Evolutionary conservation across 1,139 yeast genomes (phyloP).

Genomic region (Groenewaldozyma sp.): DNA sequence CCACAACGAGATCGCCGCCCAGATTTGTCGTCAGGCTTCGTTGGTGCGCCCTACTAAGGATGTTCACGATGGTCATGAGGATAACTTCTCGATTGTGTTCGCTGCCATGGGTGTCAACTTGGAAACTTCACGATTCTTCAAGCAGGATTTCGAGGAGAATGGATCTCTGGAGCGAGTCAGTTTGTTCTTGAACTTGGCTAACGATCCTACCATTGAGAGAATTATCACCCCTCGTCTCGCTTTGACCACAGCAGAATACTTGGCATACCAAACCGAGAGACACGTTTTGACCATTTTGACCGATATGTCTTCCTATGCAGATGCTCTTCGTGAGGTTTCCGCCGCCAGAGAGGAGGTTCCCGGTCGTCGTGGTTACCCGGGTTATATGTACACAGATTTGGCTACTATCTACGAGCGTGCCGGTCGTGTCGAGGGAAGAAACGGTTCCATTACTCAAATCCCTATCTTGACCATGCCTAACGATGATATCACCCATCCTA

Average conservation of each 20-base stretch:
- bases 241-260: constrained; percentile 96
- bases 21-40: constrained; percentile 99
- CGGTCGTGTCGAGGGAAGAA: constrained; percentile 99
- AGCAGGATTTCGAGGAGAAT: constrained; percentile 98
- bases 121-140: constrained; percentile 88
- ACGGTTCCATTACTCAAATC: constrained; percentile 97
- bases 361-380: constrained; percentile 99
- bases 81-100: constrained; percentile 95
- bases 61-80: constrained; percentile 99
- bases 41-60: constrained; percentile 98
- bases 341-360: constrained; percentile 99
- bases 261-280: constrained; percentile 98
- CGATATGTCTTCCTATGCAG: constrained; percentile 99
- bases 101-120: constrained; percentile 98
- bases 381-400: constrained; percentile 99
- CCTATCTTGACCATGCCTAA: constrained; percentile 99
- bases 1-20: constrained; percentile 99
- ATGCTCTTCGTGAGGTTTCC: constrained; percentile 97
- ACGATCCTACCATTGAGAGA: constrained; percentile 99
- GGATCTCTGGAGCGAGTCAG: constrained; percentile 98
- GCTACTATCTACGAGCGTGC: constrained; percentile 98
- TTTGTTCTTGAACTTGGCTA: constrained; percentile 91
- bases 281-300: constrained; percentile 96
- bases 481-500: constrained; percentile 99
- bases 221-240: constrained; percentile 98